A percentile compares a stretch with the other conserved stretches of the same genome.
phyloP scores from a whole-genome alignment of 2,329 filamentous ascomycete genomes.

The Penicillium digitatum region DNA sequence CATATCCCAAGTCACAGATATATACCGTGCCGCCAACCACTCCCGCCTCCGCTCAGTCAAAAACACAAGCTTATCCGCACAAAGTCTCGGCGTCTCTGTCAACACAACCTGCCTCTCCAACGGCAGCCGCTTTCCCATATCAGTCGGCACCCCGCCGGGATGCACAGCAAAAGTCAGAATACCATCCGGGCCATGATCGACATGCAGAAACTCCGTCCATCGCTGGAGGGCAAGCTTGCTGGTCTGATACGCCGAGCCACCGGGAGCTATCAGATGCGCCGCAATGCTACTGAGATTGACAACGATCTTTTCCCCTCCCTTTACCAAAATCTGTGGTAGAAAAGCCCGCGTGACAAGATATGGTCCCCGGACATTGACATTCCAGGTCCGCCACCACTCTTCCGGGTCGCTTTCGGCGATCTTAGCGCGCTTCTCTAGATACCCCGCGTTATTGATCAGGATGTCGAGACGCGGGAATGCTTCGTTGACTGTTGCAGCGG shows the following conservation, averaged over 20 bases:
- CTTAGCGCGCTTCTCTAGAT: background rate
- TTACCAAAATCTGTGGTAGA: background rate
- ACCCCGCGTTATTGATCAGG: background rate
- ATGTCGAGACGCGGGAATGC: background rate
- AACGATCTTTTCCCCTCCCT: background rate
- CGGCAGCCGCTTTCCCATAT: background rate
- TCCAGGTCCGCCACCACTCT: background rate
- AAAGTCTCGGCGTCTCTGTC: background rate
- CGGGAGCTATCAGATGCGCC: background rate
- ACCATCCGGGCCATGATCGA: background rate
- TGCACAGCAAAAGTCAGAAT: background rate
- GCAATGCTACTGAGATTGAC: background rate
- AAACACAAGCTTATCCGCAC: background rate
- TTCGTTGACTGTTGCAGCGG: background rate
- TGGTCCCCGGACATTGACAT: background rate
- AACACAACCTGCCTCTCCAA: background rate
- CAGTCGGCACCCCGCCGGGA: background rate
- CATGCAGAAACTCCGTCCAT: background rate
- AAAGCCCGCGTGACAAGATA: background rate
- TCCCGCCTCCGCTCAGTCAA: background rate
- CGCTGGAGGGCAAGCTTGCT: background rate
- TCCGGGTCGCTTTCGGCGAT: background rate
- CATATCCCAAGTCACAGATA: background rate
- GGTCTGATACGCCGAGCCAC: background rate
- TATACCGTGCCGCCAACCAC: background rate